phyloP scores from a whole-genome alignment of 1,284 basidiomycete species.

The Melanopsichium pennsylvanicum region DNA sequence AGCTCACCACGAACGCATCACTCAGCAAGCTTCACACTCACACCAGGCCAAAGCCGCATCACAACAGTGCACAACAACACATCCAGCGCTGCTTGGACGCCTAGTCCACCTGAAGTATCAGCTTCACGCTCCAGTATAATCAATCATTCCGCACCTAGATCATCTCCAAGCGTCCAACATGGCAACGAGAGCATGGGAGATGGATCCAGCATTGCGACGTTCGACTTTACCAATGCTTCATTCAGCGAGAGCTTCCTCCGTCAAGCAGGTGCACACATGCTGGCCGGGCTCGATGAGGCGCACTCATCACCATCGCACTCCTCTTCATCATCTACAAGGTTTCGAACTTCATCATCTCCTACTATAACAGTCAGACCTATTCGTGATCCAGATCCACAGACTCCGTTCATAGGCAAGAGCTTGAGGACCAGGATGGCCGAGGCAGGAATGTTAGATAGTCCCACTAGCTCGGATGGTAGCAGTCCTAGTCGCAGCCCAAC shows the following conservation, averaged over 20 bases:
- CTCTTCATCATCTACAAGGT: constrained; percentile 17
- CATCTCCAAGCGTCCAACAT: neutral
- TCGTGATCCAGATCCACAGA: constrained; percentile 10
- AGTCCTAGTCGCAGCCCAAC: constrained; percentile 17
- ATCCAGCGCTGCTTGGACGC: constrained; percentile 22
- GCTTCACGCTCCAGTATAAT: constrained; percentile 11
- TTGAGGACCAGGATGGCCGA: constrained; percentile 27
- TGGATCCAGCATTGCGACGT: constrained; percentile 31
- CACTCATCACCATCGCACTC: neutral
- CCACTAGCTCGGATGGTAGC: constrained; percentile 22
- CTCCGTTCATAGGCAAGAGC: constrained; percentile 34
- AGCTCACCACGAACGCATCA: neutral
- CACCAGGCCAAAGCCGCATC: constrained; percentile 9
- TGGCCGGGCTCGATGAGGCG: constrained; percentile 45
- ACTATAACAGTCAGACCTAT: constrained; percentile 24
- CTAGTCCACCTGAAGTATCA: constrained; percentile 21
- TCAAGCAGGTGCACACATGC: constrained; percentile 50
- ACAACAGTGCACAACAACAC: neutral
- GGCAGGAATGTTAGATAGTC: constrained; percentile 31
- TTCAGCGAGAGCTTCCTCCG: constrained; percentile 59
- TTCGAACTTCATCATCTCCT: constrained; percentile 16
- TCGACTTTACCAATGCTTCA: constrained; percentile 50
- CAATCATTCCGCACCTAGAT: neutral
- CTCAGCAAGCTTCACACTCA: neutral
- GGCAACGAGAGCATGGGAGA: constrained; percentile 37